phyloP scores from a whole-genome alignment of 2,329 filamentous ascomycete genomes.

The Onygenales sp. region DNA sequence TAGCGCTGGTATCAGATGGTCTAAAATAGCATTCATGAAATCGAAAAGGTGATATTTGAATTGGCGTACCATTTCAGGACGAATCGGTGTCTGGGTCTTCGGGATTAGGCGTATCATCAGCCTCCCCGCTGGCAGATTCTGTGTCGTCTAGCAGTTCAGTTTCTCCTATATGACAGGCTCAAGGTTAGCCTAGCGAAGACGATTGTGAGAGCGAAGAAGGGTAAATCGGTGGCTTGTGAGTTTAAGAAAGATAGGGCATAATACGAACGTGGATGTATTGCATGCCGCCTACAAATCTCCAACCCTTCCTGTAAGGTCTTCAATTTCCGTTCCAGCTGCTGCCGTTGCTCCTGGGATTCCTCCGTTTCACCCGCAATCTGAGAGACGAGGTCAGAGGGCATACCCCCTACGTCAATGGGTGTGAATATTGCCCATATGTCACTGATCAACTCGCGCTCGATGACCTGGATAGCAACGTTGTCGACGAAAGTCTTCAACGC shows the following conservation, averaged over 20 bases:
- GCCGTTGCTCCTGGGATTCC: not conserved
- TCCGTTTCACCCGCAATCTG: slow-evolving; percentile 17
- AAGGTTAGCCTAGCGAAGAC: too few species aligned
- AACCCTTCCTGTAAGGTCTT: not conserved
- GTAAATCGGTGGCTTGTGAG: too few species aligned
- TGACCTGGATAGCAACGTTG: slow-evolving; percentile 28
- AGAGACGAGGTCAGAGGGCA: slow-evolving; percentile 12
- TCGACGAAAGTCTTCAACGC: slow-evolving; percentile 33
- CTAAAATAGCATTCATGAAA: too few species aligned
- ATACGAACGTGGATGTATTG: not conserved
- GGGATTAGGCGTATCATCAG: too few species aligned
- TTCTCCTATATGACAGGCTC: too few species aligned
- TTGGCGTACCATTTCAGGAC: too few species aligned
- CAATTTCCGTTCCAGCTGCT: not conserved
- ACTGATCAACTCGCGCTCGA: slow-evolving; percentile 26
- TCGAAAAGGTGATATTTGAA: too few species aligned
- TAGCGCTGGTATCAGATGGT: too few species aligned
- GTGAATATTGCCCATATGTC: slow-evolving; percentile 20
- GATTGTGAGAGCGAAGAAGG: too few species aligned
- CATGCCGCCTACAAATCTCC: not conserved
- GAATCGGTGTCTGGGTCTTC: too few species aligned
- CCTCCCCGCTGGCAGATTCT: too few species aligned
- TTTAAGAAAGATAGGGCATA: not conserved
- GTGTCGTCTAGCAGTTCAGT: too few species aligned
- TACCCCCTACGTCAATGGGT: slow-evolving; percentile 14